These are phyloP conservation scores for Cercospora beticola DNA, from an alignment of 2,329 filamentous ascomycete genomes.

Conservation along the genomic window DNA sequence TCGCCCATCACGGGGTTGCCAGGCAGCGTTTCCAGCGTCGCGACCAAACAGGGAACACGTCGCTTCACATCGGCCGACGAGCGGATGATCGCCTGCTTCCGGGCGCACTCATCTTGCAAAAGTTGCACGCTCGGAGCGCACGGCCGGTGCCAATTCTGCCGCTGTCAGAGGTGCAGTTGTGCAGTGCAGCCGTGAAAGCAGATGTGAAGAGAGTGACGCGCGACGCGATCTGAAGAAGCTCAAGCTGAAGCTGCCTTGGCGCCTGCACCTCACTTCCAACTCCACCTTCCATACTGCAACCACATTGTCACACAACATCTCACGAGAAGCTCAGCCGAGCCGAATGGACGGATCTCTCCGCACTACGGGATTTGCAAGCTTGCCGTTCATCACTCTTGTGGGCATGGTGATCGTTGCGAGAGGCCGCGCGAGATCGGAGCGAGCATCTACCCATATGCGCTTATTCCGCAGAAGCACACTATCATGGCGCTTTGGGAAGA, in stretches of 20 bases:
- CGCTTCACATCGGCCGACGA: not conserved
- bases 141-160: not conserved
- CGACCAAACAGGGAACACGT: not conserved
- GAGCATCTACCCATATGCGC: not conserved
- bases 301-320: not conserved
- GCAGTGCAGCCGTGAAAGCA: not conserved
- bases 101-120: not conserved
- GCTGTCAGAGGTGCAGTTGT: not conserved
- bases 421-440: not conserved
- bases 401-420: not conserved
- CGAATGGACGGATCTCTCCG: not conserved
- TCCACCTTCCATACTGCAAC: not conserved
- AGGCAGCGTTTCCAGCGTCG: not conserved
- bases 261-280: not conserved
- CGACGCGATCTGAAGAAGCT: not conserved
- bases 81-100: constrained; percentile 3
- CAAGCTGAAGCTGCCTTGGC: not conserved
- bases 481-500: not conserved
- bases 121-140: not conserved
- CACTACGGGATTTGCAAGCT: not conserved
- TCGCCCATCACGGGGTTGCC: not conserved
- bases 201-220: not conserved
- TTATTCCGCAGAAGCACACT: not conserved
- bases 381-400: not conserved
- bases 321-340: not conserved